These are phyloP conservation scores for Galerina marginata DNA, from an alignment of 768 basidiomycete genomes.

Conservation along the genomic window DNA sequence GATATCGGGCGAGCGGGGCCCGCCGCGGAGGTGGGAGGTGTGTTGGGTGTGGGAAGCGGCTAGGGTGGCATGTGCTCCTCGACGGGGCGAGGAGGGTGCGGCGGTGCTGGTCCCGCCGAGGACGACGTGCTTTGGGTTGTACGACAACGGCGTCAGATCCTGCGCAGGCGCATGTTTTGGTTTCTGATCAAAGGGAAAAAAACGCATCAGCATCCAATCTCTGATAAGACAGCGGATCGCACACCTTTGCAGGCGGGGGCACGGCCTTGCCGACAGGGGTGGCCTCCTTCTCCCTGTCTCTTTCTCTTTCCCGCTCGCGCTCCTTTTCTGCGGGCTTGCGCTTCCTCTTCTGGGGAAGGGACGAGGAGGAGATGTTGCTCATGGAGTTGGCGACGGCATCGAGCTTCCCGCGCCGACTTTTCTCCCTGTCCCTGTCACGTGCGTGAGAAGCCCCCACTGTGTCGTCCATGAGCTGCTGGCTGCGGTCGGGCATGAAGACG, in stretches of 20 bases:
- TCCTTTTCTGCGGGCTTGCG: slow-evolving; percentile 62
- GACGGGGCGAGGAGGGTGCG: too few species aligned
- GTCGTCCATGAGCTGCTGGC: slow-evolving; percentile 56
- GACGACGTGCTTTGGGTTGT: slow-evolving; percentile 36
- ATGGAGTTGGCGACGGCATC: slow-evolving; percentile 41
- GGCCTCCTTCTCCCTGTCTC: slow-evolving; percentile 43
- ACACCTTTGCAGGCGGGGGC: slow-evolving; percentile 46
- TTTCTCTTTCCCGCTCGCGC: slow-evolving; percentile 47
- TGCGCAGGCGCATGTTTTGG: slow-evolving; percentile 43
- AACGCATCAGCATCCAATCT: slow-evolving; percentile 19
- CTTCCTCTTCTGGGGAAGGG: slow-evolving; percentile 73
- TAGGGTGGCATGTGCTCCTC: too few species aligned
- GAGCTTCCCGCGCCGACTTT: slow-evolving; percentile 49
- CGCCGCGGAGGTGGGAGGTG: too few species aligned
- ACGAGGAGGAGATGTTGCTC: slow-evolving; percentile 29
- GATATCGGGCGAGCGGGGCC: too few species aligned
- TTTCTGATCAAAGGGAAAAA: slow-evolving; percentile 32
- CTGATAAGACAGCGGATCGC: slow-evolving; percentile 20
- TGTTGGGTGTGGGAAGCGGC: too few species aligned
- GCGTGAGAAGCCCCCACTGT: slow-evolving; percentile 35
- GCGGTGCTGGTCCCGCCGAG: too few species aligned
- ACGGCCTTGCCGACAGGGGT: slow-evolving; percentile 31
- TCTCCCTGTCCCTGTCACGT: slow-evolving; percentile 46
- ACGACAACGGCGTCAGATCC: slow-evolving; percentile 44
- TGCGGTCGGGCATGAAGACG: slow-evolving; percentile 73